phyloP scores from a whole-genome alignment of 306 rosid genomes.

The Morella rubra region DNA sequence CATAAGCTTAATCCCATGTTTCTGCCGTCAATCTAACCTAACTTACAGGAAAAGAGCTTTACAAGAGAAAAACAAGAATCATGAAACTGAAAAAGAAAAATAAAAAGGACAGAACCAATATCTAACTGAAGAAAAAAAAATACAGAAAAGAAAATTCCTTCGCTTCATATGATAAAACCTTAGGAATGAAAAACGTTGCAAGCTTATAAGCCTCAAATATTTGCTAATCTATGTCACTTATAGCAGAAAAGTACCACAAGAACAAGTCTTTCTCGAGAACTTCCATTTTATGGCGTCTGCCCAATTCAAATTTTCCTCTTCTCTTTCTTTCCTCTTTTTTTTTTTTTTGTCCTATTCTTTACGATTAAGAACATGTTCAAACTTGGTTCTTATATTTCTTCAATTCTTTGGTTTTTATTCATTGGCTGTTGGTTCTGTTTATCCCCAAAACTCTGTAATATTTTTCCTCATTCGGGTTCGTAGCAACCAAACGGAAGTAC shows the following conservation, averaged over 20 bases:
- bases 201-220: not conserved
- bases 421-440: not conserved
- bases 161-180: not conserved
- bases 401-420: not conserved
- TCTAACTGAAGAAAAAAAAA: not conserved
- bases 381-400: constrained; percentile 6
- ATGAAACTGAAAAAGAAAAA: not conserved
- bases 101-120: not conserved
- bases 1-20: constrained; percentile 21
- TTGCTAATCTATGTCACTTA: not conserved
- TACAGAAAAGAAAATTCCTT: not conserved
- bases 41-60: constrained; percentile 10
- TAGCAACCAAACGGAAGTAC: constrained; percentile 24
- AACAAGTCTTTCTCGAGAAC: not conserved
- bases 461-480: constrained; percentile 5
- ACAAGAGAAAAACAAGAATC: not conserved
- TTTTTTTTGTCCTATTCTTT: not conserved
- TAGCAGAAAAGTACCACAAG: not conserved
- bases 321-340: not conserved
- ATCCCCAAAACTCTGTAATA: not conserved
- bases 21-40: constrained; percentile 18
- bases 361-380: not conserved
- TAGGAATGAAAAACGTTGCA: not conserved
- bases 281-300: not conserved
- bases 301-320: not conserved